These are phyloP conservation scores for Pseudogymnoascus sp. DNA, from an alignment of 2,329 filamentous ascomycete genomes.

Conservation along the genomic window DNA sequence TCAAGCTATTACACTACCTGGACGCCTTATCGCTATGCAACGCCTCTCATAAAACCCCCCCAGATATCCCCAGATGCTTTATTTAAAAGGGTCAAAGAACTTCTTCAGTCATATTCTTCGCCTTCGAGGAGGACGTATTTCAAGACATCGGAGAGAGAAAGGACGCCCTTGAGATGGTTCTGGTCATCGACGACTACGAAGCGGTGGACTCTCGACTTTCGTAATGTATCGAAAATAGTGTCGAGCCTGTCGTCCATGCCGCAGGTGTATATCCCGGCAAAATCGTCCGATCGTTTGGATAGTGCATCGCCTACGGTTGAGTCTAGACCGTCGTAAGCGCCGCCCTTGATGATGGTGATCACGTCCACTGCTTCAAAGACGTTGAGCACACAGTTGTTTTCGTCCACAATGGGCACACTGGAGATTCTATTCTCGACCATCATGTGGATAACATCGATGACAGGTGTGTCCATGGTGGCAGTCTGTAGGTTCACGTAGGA, in stretches of 20 bases:
- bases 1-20: conserved; percentile 18
- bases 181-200: conserved; percentile 89
- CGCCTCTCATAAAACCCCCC: conserved; percentile 19
- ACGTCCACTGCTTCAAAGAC: conserved; percentile 98
- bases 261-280: conserved; percentile 95
- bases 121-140: conserved; percentile 79
- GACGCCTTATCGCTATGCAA: conserved; percentile 32
- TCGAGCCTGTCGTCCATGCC: conserved; percentile 84
- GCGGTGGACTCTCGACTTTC: conserved; percentile 88
- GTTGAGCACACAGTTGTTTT: conserved; percentile 71
- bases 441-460: conserved; percentile 88
- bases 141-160: conserved; percentile 92
- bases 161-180: conserved; percentile 75
- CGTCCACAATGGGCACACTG: conserved; percentile 85
- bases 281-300: conserved; percentile 79
- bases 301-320: conserved; percentile 83
- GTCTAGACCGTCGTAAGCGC: conserved; percentile 82
- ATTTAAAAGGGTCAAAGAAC: not conserved
- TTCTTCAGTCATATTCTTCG: conserved; percentile 17
- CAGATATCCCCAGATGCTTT: conserved; percentile 12
- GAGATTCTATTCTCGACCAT: conserved; percentile 92
- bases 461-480: conserved; percentile 79
- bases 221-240: conserved; percentile 93
- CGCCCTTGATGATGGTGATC: conserved; percentile 89
- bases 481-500: conserved; percentile 77